A percentile compares a stretch with the other conserved stretches of the same genome.
phyloP scores from a whole-genome alignment of 768 basidiomycete species.

The Sarcodon sp. region DNA sequence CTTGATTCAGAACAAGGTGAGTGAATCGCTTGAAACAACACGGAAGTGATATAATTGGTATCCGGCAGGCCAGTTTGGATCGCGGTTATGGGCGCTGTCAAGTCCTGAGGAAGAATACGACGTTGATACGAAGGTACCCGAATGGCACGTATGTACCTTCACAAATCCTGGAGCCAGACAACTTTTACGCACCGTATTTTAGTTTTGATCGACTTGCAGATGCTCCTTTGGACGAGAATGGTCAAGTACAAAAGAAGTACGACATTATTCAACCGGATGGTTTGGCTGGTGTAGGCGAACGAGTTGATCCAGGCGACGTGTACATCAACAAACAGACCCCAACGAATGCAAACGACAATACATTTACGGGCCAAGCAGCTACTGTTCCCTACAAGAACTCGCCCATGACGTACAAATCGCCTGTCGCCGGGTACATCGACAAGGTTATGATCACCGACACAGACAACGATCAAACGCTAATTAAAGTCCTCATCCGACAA shows the following conservation, averaged over 20 bases:
- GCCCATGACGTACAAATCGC: constrained; percentile 88
- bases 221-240: constrained; percentile 77
- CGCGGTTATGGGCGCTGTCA: constrained; percentile 97
- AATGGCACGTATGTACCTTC: constrained; percentile 78
- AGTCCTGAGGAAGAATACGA: constrained; percentile 90
- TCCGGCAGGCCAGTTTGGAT: constrained; percentile 79
- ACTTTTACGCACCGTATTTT: neutral
- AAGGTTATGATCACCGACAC: constrained; percentile 97
- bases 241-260: constrained; percentile 70
- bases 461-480: constrained; percentile 89
- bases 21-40: constrained; percentile 4
- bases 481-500: constrained; percentile 96
- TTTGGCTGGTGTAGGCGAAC: constrained; percentile 88
- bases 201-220: constrained; percentile 93
- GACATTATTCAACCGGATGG: constrained; percentile 89
- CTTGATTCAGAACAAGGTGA: constrained; percentile 84
- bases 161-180: neutral
- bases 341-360: constrained; percentile 85
- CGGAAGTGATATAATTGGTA: neutral
- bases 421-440: constrained; percentile 90
- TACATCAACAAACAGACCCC: constrained; percentile 98
- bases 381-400: constrained; percentile 84
- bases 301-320: constrained; percentile 85
- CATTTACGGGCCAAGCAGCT: constrained; percentile 73
- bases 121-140: constrained; percentile 89